Evolutionary conservation across 495 filamentous ascomycete species (phyloP).

Genomic region (Lentithecium fluviatile): DNA sequence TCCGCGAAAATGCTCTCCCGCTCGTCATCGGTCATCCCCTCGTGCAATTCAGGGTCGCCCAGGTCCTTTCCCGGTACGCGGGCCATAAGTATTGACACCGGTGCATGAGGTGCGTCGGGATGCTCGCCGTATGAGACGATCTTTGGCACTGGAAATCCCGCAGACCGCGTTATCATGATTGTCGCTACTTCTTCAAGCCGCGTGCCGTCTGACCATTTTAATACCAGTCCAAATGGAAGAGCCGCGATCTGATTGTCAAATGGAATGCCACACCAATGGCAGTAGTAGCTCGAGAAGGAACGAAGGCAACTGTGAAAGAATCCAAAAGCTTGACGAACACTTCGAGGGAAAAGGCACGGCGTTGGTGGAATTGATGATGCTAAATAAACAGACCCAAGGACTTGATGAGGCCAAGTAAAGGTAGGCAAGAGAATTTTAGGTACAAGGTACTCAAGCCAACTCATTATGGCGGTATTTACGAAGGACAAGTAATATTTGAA

Average conservation of each 20-base stretch:
- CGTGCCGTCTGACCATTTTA: constrained; percentile 49
- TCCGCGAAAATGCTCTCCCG: constrained; percentile 5
- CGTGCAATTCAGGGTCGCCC: constrained; percentile 33
- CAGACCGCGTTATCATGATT: constrained; percentile 44
- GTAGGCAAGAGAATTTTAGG: constrained; percentile 8
- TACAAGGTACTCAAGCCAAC: constrained; percentile 6
- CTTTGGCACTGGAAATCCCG: constrained; percentile 46
- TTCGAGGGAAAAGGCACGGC: constrained; percentile 24
- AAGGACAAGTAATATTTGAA: too few relatives aligned
- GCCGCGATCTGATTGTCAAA: constrained; percentile 41
- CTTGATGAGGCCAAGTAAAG: constrained; percentile 5
- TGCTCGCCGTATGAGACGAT: constrained; percentile 48
- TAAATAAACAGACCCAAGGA: constrained; percentile 9
- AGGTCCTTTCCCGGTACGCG: constrained; percentile 40
- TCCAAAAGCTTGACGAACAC: constrained; percentile 24
- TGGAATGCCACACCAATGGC: constrained; percentile 34
- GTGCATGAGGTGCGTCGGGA: constrained; percentile 40
- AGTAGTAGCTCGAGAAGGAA: constrained; percentile 40
- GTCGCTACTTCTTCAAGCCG: constrained; percentile 45
- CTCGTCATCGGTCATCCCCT: constrained; percentile 34
- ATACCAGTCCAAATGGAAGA: constrained; percentile 39
- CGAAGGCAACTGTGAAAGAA: neutral
- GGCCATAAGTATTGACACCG: constrained; percentile 45
- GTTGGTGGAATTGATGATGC: constrained; percentile 34
- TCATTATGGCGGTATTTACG: neutral